Conservation (phyloP, 2,329 filamentous ascomycete genomes). For the Cryoendolithus antarcticus region DNA sequence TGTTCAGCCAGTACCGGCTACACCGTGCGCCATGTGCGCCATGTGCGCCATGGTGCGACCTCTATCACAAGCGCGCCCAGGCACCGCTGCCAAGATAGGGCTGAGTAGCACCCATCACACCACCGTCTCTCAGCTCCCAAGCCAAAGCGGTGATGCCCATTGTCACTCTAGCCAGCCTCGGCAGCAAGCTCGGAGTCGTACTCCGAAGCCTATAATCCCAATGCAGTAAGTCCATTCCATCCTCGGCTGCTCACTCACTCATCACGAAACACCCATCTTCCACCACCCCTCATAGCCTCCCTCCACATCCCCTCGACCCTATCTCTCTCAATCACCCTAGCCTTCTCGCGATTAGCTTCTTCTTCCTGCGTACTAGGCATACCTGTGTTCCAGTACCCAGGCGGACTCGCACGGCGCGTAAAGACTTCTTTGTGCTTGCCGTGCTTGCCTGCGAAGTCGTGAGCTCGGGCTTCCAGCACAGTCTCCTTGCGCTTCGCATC, state of each 20-base stretch:
- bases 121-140: too few relatives aligned
- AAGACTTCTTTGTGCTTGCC: constrained; percentile 69
- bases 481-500: constrained; percentile 49
- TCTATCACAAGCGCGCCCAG: too few relatives aligned
- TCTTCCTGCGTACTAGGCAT: constrained; percentile 82
- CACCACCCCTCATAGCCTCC: constrained; percentile 67
- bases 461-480: constrained; percentile 63
- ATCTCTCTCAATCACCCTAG: constrained; percentile 49
- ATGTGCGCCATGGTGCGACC: too few relatives aligned
- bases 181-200: neutral
- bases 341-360: constrained; percentile 51
- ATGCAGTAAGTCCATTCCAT: neutral
- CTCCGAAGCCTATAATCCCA: neutral
- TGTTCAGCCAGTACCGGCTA: too few relatives aligned
- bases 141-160: too few relatives aligned
- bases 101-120: too few relatives aligned
- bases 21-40: too few relatives aligned
- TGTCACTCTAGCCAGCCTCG: too few relatives aligned
- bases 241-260: constrained; percentile 34
- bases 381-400: constrained; percentile 82
- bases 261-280: constrained; percentile 71
- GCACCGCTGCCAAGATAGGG: too few relatives aligned
- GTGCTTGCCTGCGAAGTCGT: constrained; percentile 58
- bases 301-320: constrained; percentile 61
- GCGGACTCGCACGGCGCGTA: constrained; percentile 59